Conservation (phyloP, 2,329 filamentous ascomycete species). For the Paecilomyces sp. region DNA sequence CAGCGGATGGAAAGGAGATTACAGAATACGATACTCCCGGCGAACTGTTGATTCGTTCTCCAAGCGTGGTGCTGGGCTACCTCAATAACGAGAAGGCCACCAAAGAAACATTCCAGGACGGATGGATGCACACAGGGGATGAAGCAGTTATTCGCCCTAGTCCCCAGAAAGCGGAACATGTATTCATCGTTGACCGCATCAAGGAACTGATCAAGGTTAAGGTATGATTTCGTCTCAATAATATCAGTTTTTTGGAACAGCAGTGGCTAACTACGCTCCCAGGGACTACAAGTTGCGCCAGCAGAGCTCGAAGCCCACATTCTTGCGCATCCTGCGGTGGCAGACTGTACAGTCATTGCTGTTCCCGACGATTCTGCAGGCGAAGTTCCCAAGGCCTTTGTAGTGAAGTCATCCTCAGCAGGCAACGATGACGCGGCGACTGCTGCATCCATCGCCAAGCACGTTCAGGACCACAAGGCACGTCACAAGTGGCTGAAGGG, state of each 20-base stretch:
- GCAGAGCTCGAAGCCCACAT: constrained; percentile 77
- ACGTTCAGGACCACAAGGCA: constrained; percentile 56
- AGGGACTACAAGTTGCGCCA: constrained; percentile 76
- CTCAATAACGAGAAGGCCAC: constrained; percentile 80
- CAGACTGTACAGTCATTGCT: constrained; percentile 72
- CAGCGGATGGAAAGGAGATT: constrained; percentile 62
- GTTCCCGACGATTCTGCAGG: constrained; percentile 57
- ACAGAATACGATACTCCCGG: constrained; percentile 66
- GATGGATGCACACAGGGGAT: constrained; percentile 82
- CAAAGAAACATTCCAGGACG: constrained; percentile 69
- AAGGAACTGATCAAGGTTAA: constrained; percentile 76
- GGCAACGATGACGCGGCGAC: constrained; percentile 46
- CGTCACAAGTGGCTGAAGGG: constrained; percentile 57
- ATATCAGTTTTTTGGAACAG: neutral
- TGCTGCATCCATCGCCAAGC: constrained; percentile 46
- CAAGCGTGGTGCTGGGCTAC: constrained; percentile 74
- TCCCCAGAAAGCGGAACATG: constrained; percentile 64
- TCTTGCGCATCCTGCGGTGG: constrained; percentile 65
- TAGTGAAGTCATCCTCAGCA: constrained; percentile 51
- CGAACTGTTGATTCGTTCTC: constrained; percentile 72
- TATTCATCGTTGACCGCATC: constrained; percentile 78
- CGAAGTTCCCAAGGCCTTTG: constrained; percentile 57
- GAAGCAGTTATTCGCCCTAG: constrained; percentile 64
- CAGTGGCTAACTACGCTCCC: constrained; percentile 8
- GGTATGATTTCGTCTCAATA: constrained; percentile 42